Evolutionary conservation across 805 yeast genomes (phyloP).

Genomic region (Yarrowia hollandica): DNA sequence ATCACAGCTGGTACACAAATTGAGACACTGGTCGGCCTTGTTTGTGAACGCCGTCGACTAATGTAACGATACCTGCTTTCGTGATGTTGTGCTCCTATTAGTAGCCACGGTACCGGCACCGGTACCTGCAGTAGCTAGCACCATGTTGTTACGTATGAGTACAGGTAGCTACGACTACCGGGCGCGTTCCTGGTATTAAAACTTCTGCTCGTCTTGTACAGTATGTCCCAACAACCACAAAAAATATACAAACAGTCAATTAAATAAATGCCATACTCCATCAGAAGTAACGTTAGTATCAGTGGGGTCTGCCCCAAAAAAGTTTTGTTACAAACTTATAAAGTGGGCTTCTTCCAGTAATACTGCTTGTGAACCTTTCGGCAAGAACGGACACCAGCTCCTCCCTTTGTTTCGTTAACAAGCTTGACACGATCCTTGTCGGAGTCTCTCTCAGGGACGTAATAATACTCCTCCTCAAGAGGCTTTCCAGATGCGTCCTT

Average conservation of each 20-base stretch:
- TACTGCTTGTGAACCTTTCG: slow-evolving; percentile 87
- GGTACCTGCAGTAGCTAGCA: too few relatives aligned
- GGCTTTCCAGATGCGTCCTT: slow-evolving; percentile 97
- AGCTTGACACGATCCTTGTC: slow-evolving; percentile 68
- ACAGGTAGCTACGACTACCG: too few relatives aligned
- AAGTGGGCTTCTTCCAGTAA: slow-evolving; percentile 30
- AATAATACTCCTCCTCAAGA: slow-evolving; percentile 90
- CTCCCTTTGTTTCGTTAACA: slow-evolving; percentile 77
- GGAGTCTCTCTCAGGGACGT: slow-evolving; percentile 76
- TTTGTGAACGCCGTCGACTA: too few relatives aligned
- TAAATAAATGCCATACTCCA: slow-evolving; percentile 9
- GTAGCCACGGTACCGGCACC: too few relatives aligned
- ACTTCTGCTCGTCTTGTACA: too few relatives aligned
- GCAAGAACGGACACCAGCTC: slow-evolving; percentile 79
- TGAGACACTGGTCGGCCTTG: too few relatives aligned
- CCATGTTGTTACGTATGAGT: too few relatives aligned
- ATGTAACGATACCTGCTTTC: too few relatives aligned
- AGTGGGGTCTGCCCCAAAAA: not conserved
- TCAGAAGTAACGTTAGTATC: slow-evolving; percentile 1
- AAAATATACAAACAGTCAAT: slow-evolving; percentile 14
- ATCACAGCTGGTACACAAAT: too few relatives aligned
- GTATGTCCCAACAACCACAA: not conserved
- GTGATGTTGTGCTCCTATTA: too few relatives aligned
- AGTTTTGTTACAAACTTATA: not conserved
- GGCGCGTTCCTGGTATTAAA: too few relatives aligned